Evolutionary conservation across 164 flowering plant species (phyloP), one percentile per base, ranked within the genome.

Genomic region (Annona cherimola): DNA sequence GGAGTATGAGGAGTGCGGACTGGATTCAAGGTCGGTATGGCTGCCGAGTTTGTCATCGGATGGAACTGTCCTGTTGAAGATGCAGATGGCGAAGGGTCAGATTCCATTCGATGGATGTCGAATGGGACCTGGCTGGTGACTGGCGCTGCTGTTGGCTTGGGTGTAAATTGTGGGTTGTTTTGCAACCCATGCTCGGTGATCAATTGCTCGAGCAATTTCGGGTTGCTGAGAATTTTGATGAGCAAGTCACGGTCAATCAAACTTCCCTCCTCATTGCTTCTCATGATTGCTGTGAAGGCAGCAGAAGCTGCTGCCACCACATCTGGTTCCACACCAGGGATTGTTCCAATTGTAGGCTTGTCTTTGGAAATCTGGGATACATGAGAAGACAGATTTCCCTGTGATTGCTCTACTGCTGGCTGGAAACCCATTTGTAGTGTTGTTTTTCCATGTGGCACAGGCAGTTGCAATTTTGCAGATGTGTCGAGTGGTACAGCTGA

Each of bases 221-320:
- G 99, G 79, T 86, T 82, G 71, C 83, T 84, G 19, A 95, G 91
- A 67, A 95, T 86, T 72, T 88, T 85, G 40, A 89, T 63, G 42
- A 95, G 99, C 78, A 95, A 76, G 55, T 88, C 86, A 2, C 54
- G 90, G 79, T 95, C 97, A 61, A 95, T 93, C 78, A 85, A 50
- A 74, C 80, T 85, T 44, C 89, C 91, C 59, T 79, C 88, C 73
- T 86, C 89, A 69, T 82, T 88, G 78, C 81, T 85, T 72, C 79
- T 80, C 80, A 83, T 76, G 8, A 86, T 76, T 19, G 88, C 86
- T 40, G 83, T 75, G 16, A 90, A 83, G 57, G 95, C 95, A 62
- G 92, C 89, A 75, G 89, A 83, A 46, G 94, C 93, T 71, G 92
- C 92, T 20, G 87, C 87, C 61, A 78, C 77, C 18, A 86, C 84